phyloP scores from a whole-genome alignment of 2,329 filamentous ascomycete genomes.

The Ciborinia camelliae region DNA sequence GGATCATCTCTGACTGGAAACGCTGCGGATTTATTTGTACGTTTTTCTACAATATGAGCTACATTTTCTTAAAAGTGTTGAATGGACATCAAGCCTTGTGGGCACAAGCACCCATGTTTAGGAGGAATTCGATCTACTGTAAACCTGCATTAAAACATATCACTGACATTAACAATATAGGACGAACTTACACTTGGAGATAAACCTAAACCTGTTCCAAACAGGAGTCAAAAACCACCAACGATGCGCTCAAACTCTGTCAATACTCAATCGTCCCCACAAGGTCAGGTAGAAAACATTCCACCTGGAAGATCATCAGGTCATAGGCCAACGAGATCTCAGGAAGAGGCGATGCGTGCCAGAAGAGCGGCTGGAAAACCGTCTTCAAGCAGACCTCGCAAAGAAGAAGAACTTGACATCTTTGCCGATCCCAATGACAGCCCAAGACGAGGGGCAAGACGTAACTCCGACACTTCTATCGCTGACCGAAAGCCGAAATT shows the following conservation, averaged over 20 bases:
- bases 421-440: slow-evolving; percentile 38
- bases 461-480: slow-evolving; percentile 77
- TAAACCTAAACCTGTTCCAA: slow-evolving; percentile 46
- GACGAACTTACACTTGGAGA: slow-evolving; percentile 66
- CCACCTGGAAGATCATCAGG: slow-evolving; percentile 40
- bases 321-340: slow-evolving; percentile 63
- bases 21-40: slow-evolving; percentile 73
- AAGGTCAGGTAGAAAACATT: slow-evolving; percentile 43
- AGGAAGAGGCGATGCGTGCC: slow-evolving; percentile 59
- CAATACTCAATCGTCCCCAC: slow-evolving; percentile 43
- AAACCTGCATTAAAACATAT: background rate
- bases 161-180: slow-evolving; percentile 45
- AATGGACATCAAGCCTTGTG: background rate
- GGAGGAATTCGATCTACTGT: background rate
- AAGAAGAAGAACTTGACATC: slow-evolving; percentile 33
- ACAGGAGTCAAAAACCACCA: slow-evolving; percentile 34
- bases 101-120: background rate
- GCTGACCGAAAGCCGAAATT: slow-evolving; percentile 51
- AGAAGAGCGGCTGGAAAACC: slow-evolving; percentile 45
- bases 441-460: slow-evolving; percentile 53
- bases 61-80: background rate
- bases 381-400: slow-evolving; percentile 9
- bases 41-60: slow-evolving; percentile 41
- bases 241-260: slow-evolving; percentile 40
- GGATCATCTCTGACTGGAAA: slow-evolving; percentile 45